Conservation (phyloP, 192 early-diverging fungal genomes). For the Podochytrium sp. region DNA sequence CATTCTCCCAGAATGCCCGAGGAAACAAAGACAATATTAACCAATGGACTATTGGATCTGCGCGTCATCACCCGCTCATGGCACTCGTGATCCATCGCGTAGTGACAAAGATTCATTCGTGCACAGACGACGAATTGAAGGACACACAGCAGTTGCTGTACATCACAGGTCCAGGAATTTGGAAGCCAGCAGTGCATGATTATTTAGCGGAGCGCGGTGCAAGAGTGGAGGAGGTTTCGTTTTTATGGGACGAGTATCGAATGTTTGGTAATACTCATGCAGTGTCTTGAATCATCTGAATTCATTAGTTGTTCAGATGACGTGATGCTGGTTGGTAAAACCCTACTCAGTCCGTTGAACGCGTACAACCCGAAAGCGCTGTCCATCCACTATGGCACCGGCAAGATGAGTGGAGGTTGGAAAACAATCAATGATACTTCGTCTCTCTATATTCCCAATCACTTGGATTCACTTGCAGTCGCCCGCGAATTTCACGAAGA, state of each 20-base stretch:
- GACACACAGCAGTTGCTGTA: background rate
- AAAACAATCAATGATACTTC: slow-evolving; percentile 3
- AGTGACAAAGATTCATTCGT: background rate
- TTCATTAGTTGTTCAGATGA: background rate
- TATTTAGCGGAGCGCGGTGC: background rate
- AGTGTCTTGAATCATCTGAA: background rate
- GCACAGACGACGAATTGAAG: background rate
- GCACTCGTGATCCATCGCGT: background rate
- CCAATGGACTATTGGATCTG: slow-evolving; percentile 34
- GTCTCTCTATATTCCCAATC: background rate
- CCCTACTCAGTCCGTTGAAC: background rate
- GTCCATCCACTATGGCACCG: slow-evolving; percentile 1
- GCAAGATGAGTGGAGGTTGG: slow-evolving; percentile 5
- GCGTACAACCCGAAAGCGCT: slow-evolving; percentile 6
- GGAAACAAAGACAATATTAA: slow-evolving; percentile 15
- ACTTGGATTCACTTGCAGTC: background rate
- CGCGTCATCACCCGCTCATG: slow-evolving; percentile 24
- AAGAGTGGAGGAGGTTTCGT: background rate
- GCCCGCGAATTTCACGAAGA: no score
- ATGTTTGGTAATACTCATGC: background rate
- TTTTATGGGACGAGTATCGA: slow-evolving; percentile 8
- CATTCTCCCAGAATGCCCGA: background rate
- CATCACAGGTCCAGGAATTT: slow-evolving; percentile 16
- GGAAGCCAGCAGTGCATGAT: slow-evolving; percentile 12
- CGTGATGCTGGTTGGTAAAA: background rate